Percentiles rank a stretch among this genome's conserved stretches.
Evolutionary conservation across 1,284 basidiomycete species (phyloP).

Genomic region (Coniferiporia sulphurascens): DNA sequence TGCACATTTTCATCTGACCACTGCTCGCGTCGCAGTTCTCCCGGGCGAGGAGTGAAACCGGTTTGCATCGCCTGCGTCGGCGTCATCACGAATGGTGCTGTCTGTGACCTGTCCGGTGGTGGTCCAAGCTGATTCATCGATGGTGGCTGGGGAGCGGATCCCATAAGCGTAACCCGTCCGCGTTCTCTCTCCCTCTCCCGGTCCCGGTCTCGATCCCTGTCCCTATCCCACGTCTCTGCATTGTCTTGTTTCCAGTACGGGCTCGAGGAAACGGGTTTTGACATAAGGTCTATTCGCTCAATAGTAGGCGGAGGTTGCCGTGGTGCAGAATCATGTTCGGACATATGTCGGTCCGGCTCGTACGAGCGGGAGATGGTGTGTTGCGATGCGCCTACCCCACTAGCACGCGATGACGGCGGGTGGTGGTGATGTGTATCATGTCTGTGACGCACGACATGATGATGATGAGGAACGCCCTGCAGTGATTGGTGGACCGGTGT

Average conservation of each 20-base stretch:
- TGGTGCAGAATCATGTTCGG: conserved; percentile 7
- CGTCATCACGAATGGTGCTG: conserved; percentile 48
- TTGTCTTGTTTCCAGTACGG: conserved; percentile 17
- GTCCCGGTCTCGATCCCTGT: conserved; percentile 6
- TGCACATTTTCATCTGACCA: conserved; percentile 10
- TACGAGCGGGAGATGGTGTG: background rate
- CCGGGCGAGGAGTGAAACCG: conserved; percentile 24
- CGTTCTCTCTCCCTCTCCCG: conserved; percentile 20
- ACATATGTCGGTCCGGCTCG: conserved; percentile 1
- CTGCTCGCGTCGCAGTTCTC: conserved; percentile 8
- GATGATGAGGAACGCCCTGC: conserved; percentile 18
- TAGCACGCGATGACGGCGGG: background rate
- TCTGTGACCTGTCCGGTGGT: conserved; percentile 8
- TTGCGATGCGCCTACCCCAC: background rate
- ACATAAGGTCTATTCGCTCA: conserved; percentile 13
- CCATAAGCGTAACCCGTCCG: conserved; percentile 21
- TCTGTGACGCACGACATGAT: conserved; percentile 15
- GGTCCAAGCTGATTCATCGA: conserved; percentile 22
- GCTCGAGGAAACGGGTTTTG: conserved; percentile 8
- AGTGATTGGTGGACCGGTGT: conserved; percentile 12
- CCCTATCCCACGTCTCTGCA: background rate
- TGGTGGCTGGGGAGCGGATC: conserved; percentile 29
- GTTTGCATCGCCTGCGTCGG: conserved; percentile 37
- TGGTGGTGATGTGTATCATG: conserved; percentile 17
- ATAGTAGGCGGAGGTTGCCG: conserved; percentile 5